A percentile compares a stretch with the other conserved stretches of the same genome.
Conservation (phyloP, 2,329 filamentous ascomycete species). For the Trichophaea hybrida region DNA sequence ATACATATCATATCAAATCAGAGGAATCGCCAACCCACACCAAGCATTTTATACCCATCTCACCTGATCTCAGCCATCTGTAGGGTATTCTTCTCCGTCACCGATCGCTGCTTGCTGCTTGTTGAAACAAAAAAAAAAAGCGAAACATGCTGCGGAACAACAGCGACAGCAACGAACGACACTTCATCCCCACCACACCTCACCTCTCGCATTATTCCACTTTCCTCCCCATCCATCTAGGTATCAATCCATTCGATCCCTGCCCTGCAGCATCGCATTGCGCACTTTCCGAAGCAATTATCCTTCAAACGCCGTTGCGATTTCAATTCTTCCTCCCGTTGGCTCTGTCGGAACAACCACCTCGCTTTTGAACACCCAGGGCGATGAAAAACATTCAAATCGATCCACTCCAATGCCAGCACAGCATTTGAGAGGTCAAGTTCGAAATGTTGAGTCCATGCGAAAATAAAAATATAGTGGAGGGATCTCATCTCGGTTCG, state of each 20-base stretch:
- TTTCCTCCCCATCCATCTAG: neutral
- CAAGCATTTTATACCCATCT: neutral
- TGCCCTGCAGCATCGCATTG: neutral
- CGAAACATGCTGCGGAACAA: neutral
- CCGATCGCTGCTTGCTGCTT: neutral
- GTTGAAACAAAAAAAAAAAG: neutral
- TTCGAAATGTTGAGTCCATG: neutral
- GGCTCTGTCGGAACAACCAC: neutral
- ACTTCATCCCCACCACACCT: neutral
- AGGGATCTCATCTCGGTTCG: slow-evolving; percentile 1
- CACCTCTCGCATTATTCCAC: neutral
- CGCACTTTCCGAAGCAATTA: neutral
- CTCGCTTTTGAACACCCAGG: neutral
- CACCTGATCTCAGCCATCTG: neutral
- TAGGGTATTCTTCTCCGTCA: neutral
- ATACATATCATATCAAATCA: neutral
- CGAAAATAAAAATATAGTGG: neutral
- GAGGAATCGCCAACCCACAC: neutral
- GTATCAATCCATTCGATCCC: neutral
- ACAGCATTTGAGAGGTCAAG: neutral
- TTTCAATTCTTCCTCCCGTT: neutral
- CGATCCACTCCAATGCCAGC: neutral
- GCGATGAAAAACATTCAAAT: neutral
- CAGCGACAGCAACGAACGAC: neutral
- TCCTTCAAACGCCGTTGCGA: neutral